Evolutionary conservation across 441 rosid genomes (phyloP).

Genomic region (Pelargonium hybrid): DNA sequence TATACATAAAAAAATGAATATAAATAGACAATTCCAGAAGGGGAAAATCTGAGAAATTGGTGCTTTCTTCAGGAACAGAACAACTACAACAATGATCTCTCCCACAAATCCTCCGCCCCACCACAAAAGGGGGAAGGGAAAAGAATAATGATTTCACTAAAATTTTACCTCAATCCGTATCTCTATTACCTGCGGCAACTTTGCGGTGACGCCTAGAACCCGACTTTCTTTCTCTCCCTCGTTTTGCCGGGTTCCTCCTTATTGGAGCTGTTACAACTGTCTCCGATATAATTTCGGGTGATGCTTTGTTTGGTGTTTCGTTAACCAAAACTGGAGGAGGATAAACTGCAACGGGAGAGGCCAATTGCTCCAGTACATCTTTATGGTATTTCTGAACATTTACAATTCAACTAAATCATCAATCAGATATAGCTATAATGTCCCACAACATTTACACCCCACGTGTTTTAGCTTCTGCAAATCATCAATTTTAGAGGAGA

Average conservation of each 20-base stretch:
- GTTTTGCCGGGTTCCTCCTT: conserved; percentile 32
- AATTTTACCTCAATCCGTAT: conserved; percentile 24
- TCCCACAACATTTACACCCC: neutral
- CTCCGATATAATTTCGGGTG: conserved; percentile 27
- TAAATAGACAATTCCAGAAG: conserved; percentile 12
- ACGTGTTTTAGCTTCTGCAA: too few relatives aligned
- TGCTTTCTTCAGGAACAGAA: conserved; percentile 18
- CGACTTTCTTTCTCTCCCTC: conserved; percentile 45
- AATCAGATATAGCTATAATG: neutral
- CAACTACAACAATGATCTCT: conserved; percentile 19
- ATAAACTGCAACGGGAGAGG: conserved; percentile 27
- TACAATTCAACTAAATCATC: neutral
- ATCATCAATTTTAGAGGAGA: neutral
- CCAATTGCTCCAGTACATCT: conserved; percentile 42
- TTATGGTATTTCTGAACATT: conserved; percentile 63
- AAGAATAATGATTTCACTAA: conserved; percentile 28
- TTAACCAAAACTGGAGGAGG: conserved; percentile 27
- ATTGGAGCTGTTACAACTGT: conserved; percentile 21
- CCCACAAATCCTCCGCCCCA: conserved; percentile 23
- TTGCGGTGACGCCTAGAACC: conserved; percentile 64
- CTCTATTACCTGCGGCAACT: conserved; percentile 39
- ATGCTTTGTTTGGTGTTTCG: conserved; percentile 28
- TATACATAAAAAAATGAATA: conserved; percentile 31
- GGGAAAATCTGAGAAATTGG: conserved; percentile 8
- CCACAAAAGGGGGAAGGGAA: conserved; percentile 20